Conservation (phyloP, 495 filamentous ascomycete species). For the Bathelium albidoporum region DNA sequence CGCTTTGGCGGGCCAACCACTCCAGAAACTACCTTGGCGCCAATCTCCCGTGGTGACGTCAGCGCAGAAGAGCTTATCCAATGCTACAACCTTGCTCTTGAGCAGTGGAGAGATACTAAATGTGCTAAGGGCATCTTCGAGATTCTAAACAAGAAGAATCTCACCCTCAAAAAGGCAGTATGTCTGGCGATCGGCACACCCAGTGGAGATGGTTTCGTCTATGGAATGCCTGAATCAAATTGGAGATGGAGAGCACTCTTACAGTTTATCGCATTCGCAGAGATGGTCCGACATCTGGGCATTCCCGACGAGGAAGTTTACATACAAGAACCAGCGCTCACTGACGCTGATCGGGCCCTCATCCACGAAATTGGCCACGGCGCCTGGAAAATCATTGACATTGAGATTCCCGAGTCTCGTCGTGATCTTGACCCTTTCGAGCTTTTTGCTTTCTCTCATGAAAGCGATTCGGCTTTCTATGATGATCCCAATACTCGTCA, state of each 20-base stretch:
- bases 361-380: conserved; percentile 4
- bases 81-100: conserved; percentile 2
- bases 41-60: conserved; percentile 5
- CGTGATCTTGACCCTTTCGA: conserved; percentile 3
- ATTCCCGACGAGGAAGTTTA: conserved; percentile 2
- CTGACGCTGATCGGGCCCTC: conserved; percentile 5
- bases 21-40: conserved; percentile 2
- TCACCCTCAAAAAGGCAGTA: conserved; percentile 5
- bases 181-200: conserved; percentile 4
- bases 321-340: conserved; percentile 5
- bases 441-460: conserved; percentile 4
- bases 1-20: neutral
- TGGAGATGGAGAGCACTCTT: conserved; percentile 3
- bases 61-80: conserved; percentile 4
- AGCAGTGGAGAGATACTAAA: conserved; percentile 1
- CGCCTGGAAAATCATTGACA: neutral
- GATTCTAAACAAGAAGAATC: neutral
- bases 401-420: conserved; percentile 3
- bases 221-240: conserved; percentile 3
- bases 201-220: conserved; percentile 6
- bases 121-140: neutral
- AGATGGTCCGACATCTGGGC: neutral
- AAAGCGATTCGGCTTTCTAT: neutral
- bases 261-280: conserved; percentile 4
- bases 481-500: neutral